Evolutionary conservation across 2,329 filamentous ascomycete species (phyloP), one percentile per base, ranked within the genome.

Genomic region (Aspergillus hortae): DNA sequence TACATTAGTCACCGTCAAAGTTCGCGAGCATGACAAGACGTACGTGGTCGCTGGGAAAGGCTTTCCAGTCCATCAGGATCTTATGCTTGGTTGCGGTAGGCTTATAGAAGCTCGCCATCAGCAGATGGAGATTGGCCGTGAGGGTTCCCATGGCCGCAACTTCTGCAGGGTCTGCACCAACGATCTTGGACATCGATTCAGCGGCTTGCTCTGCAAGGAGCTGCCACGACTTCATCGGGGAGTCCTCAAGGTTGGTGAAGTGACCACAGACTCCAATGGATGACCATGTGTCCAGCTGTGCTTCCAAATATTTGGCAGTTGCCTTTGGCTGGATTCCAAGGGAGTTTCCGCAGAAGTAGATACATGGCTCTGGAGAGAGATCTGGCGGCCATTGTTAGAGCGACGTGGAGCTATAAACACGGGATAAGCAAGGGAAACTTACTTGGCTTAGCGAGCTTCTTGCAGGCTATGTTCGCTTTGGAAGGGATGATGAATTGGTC

Each of bases 261-360:
- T 96, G 91, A 1, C 90, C 91, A 52, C 86, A 83, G 21, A 95
- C 90, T 15, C 87, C 90, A 56, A 92, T 86, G 0, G 85, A 86
- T 0, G 86, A 85, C 90, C 91, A 95, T 2, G 89, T 92, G 61
- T 88, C 82, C 1, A 95, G 80, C 59, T 94, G 89, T 3, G 84
- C 82, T 45, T 85, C 76, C 56, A 95, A 70, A 57, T 89, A 85
- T 19, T 80, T 74, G 14, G 81, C 75, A 0, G 85, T 85, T 3
- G 83, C 79, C 59, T 82, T 84, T 27, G 91, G 90, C 70, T 95
- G 90, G 9, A 92, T 80, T 30, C 91, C 91, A 3, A 95, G 81
- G 0, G 90, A 95, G 74, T 96, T 95, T 49, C 91, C 91, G 59
- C 90, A 91, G 60, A 96, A 86, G 71, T 95, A 96, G 50, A 89